These are phyloP conservation scores for Bruguiera sexangula DNA, from an alignment of 345 rosid species.

Conservation along the genomic window DNA sequence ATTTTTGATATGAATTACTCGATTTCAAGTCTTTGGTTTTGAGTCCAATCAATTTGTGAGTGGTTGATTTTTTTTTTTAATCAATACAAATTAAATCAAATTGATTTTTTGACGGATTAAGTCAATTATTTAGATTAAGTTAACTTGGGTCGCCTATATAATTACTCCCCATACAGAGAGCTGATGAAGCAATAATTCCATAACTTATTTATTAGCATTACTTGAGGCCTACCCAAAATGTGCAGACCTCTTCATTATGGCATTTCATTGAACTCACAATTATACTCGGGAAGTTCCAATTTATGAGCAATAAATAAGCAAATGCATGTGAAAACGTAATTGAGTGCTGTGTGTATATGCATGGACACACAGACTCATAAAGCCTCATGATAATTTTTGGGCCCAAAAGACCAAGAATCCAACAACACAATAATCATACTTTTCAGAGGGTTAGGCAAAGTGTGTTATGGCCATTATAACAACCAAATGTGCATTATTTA, in stretches of 20 bases:
- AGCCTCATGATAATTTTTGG: constrained; percentile 12
- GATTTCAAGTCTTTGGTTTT: too few relatives aligned
- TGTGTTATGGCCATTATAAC: constrained; percentile 29
- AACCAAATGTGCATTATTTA: constrained; percentile 40
- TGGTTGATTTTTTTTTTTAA: too few relatives aligned
- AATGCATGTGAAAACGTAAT: constrained; percentile 43
- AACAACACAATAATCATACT: constrained; percentile 47
- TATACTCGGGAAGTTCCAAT: neutral
- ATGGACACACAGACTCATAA: constrained; percentile 7
- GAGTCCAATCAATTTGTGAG: too few relatives aligned
- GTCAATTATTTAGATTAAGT: too few relatives aligned
- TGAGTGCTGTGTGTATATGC: constrained; percentile 13
- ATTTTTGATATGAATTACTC: too few relatives aligned
- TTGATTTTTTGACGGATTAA: too few relatives aligned
- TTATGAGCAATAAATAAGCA: constrained; percentile 11
- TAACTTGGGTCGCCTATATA: too few relatives aligned
- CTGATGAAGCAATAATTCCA: constrained; percentile 14
- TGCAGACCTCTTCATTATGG: constrained; percentile 23
- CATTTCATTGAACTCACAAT: constrained; percentile 9
- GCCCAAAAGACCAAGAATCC: constrained; percentile 28
- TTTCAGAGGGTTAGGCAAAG: constrained; percentile 30
- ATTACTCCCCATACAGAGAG: neutral
- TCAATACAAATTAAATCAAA: too few relatives aligned
- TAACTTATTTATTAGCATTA: constrained; percentile 10
- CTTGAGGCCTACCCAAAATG: constrained; percentile 28